phyloP scores from a whole-genome alignment of 1,139 yeast genomes.

The Dujonia santamariae region DNA sequence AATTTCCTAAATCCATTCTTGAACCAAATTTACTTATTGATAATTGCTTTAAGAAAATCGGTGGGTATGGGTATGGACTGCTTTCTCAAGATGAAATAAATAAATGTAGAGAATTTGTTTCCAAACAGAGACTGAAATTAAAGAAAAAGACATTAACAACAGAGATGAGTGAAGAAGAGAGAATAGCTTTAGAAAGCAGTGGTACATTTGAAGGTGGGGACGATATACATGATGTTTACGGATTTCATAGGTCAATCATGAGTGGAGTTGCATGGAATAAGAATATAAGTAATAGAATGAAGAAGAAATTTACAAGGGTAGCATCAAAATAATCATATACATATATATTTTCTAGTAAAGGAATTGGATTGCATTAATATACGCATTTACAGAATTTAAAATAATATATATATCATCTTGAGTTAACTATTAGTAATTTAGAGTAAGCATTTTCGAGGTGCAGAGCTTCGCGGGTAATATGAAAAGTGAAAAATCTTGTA shows the following conservation, averaged over 20 bases:
- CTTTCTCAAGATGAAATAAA: conserved; percentile 79
- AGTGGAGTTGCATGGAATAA: conserved; percentile 59
- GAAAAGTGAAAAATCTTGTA: no score
- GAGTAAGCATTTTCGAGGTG: no score
- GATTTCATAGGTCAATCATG: conserved; percentile 50
- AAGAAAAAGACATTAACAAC: conserved; percentile 37
- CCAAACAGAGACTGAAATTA: conserved; percentile 50
- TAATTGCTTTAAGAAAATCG: conserved; percentile 68
- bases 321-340: no score
- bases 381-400: no score
- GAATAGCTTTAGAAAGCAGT: conserved; percentile 25
- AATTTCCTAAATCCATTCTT: conserved; percentile 67
- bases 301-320: conserved; percentile 35
- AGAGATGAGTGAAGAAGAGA: conserved; percentile 40
- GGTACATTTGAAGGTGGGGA: conserved; percentile 6
- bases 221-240: conserved; percentile 46
- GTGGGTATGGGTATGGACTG: conserved; percentile 66
- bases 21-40: conserved; percentile 74
- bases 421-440: no score
- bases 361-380: no score
- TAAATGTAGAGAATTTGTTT: conserved; percentile 73
- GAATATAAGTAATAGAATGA: conserved; percentile 49
- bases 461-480: no score
- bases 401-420: no score
- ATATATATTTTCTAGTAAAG: no score